Percentiles rank a stretch among this genome's conserved stretches.
Evolutionary conservation across 495 filamentous ascomycete genomes (phyloP).

Genomic region (Amniculicola lignicola): DNA sequence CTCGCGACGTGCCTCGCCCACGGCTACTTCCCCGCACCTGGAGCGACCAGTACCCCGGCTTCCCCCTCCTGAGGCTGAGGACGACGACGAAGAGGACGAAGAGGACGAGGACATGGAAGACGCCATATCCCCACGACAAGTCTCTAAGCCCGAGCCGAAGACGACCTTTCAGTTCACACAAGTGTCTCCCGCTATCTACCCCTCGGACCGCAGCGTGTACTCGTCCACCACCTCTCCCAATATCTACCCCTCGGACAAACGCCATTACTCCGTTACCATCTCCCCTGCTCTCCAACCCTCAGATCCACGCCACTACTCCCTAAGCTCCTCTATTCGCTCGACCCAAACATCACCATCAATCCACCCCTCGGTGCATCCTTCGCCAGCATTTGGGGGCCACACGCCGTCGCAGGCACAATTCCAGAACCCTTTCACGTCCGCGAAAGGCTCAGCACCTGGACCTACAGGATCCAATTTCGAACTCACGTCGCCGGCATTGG

Average conservation of each 20-base stretch:
- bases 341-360: slow-evolving; percentile 29
- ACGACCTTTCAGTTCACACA: slow-evolving; percentile 20
- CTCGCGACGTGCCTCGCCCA: slow-evolving; percentile 34
- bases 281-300: slow-evolving; percentile 26
- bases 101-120: slow-evolving; percentile 41
- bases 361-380: slow-evolving; percentile 31
- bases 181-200: slow-evolving; percentile 26
- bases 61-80: background rate
- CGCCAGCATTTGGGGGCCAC: slow-evolving; percentile 29
- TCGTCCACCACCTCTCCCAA: slow-evolving; percentile 28
- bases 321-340: slow-evolving; percentile 30
- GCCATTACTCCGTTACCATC: slow-evolving; percentile 25
- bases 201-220: slow-evolving; percentile 26
- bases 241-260: slow-evolving; percentile 10
- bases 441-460: slow-evolving; percentile 21
- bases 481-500: slow-evolving; percentile 26
- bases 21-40: background rate
- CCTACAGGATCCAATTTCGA: slow-evolving; percentile 11
- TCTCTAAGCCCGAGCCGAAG: slow-evolving; percentile 2
- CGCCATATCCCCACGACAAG: slow-evolving; percentile 22
- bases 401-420: slow-evolving; percentile 22
- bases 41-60: background rate
- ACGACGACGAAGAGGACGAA: slow-evolving; percentile 32
- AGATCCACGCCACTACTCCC: slow-evolving; percentile 28
- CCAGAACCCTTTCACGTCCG: slow-evolving; percentile 21